These are phyloP conservation scores for Exophiala oligosperma DNA, from an alignment of 2,329 filamentous ascomycete species.

Conservation along the genomic window DNA sequence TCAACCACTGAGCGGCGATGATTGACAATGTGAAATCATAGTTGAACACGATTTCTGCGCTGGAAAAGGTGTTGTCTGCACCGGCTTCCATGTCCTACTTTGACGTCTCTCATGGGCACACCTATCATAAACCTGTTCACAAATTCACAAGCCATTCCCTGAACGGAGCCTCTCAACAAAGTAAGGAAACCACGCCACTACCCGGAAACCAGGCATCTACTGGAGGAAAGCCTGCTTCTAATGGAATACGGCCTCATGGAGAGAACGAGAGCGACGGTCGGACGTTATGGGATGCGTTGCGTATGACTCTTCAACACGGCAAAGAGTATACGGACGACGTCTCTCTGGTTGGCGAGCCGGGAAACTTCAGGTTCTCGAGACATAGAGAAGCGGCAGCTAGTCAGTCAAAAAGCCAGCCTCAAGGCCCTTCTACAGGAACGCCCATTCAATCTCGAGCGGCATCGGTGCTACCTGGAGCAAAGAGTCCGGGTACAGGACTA, in stretches of 20 bases:
- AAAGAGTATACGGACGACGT: conserved; percentile 66
- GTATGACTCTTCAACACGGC: conserved; percentile 53
- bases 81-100: conserved; percentile 57
- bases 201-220: conserved; percentile 34
- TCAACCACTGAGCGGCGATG: too few species aligned
- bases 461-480: conserved; percentile 11
- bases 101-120: conserved; percentile 60
- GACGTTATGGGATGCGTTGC: conserved; percentile 50
- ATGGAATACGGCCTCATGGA: conserved; percentile 10
- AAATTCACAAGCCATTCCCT: conserved; percentile 25
- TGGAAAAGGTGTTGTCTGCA: conserved; percentile 56
- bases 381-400: conserved; percentile 31
- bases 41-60: conserved; percentile 56
- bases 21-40: conserved; percentile 30
- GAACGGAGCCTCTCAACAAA: conserved; percentile 41
- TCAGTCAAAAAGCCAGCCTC: conserved; percentile 11
- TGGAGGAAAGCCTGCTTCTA: conserved; percentile 4
- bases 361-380: conserved; percentile 58
- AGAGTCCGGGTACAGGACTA: not conserved
- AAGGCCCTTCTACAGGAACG: not conserved
- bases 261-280: conserved; percentile 34
- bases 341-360: conserved; percentile 62
- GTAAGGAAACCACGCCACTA: conserved; percentile 51
- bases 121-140: conserved; percentile 53
- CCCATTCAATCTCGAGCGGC: conserved; percentile 19